Percentiles rank a stretch among this genome's conserved stretches.
Evolutionary conservation across 2,329 filamentous ascomycete genomes (phyloP).

Genomic region (Penicillium capsulatum): DNA sequence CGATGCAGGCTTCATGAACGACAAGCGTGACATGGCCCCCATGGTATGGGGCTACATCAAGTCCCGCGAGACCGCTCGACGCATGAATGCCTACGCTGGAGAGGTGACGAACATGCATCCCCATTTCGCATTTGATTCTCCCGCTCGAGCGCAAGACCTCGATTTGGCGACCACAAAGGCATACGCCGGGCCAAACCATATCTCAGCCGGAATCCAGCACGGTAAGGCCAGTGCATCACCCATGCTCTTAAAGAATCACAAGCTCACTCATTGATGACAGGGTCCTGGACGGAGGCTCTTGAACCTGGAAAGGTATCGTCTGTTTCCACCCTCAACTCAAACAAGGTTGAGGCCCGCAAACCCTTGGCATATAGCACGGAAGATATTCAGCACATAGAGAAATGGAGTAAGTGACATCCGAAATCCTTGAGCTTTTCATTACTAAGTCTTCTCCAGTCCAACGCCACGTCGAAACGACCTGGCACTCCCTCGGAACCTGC

Average conservation of each 20-base stretch:
- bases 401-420: constrained; percentile 45
- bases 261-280: constrained; percentile 13
- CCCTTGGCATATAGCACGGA: constrained; percentile 61
- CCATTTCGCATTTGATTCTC: constrained; percentile 66
- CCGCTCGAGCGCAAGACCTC: constrained; percentile 66
- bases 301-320: constrained; percentile 52
- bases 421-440: too few species aligned
- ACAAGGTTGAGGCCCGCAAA: constrained; percentile 56
- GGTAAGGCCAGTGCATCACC: constrained; percentile 40
- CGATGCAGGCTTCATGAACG: constrained; percentile 79
- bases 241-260: not conserved
- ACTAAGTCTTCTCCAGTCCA: too few species aligned
- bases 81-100: constrained; percentile 73
- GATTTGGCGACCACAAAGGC: constrained; percentile 70
- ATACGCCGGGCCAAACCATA: constrained; percentile 69
- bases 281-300: constrained; percentile 61
- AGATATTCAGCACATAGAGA: constrained; percentile 58
- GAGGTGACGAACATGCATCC: constrained; percentile 66
- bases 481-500: constrained; percentile 66
- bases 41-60: constrained; percentile 85
- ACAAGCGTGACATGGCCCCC: constrained; percentile 76
- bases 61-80: constrained; percentile 71
- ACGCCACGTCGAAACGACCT: constrained; percentile 65
- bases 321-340: constrained; percentile 57
- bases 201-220: constrained; percentile 68